Base-by-base conservation (phyloP, 371 early-diverging fungal species). In the Mortierella sp. region DNA sequence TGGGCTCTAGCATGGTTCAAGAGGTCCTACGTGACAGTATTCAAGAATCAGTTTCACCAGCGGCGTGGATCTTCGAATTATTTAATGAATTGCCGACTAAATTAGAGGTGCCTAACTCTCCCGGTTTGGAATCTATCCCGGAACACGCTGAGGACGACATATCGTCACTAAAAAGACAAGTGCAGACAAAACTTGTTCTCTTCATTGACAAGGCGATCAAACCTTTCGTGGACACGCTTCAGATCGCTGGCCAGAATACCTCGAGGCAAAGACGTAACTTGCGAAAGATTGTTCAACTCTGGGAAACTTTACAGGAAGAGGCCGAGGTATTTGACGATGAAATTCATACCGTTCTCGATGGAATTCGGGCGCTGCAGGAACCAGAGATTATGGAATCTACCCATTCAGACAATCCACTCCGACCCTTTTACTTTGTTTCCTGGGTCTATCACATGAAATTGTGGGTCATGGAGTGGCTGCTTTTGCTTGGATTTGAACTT, bases 401-500 rank as follows among this genome's bases (percentile, higher is more conserved):
- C 8, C 22, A 26, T 9, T 54, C 49, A 39, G 77, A 72, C 12
- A n/a, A 2, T 16, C 12, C 72, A 30, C n/a, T 67, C 18, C 57
- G 55, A 14, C 89, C 90, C 5, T 91, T 86, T 58, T 90, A 89
- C 61, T 84, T 94, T 30, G 93, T 94, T 37, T 92, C 90, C 0
- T 95, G 94, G 94, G 89, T 86, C 6, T 94, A 92, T 72, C 86
- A 92, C 58, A 75, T 90, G 71, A 94, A 94, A 70, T 77, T 93
- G 18, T 77, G 78, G 30, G 84, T 91, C 70, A 87, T 94, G 84
- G 91, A 91, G 65, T 83, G 75, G 24, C 83, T 88, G 39, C 70
- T 94, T 20, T 49, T 87, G 43, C 75, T 91, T 3, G 96, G 96
- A 0, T 91, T 93, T 66, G 94, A 94, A 62, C 83, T 94, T 62